Evolutionary conservation across 805 yeast genomes (phyloP).

Genomic region (Priceomyces fermenticarens): DNA sequence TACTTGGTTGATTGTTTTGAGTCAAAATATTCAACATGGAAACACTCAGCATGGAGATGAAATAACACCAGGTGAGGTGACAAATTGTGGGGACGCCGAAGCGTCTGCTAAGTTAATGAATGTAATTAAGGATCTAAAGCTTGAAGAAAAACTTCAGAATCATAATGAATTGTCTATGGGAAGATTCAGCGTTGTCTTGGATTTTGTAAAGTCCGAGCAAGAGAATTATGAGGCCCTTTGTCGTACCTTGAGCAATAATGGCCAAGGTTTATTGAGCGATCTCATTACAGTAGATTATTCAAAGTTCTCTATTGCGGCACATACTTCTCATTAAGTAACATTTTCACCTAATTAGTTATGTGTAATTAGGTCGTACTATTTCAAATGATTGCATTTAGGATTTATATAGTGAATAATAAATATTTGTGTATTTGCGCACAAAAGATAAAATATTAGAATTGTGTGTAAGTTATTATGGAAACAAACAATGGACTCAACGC

Average conservation of each 20-base stretch:
- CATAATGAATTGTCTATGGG: constrained; percentile 45
- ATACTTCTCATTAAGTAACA: constrained; percentile 20
- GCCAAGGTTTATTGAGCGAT: constrained; percentile 24
- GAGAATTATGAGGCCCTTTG: constrained; percentile 25
- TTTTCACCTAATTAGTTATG: not conserved
- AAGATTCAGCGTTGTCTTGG: constrained; percentile 43
- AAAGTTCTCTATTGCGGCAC: constrained; percentile 38
- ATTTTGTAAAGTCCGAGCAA: constrained; percentile 40
- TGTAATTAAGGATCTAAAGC: constrained; percentile 31
- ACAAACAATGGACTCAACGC: constrained; percentile 1
- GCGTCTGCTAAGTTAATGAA: constrained; percentile 22
- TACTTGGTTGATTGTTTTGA: constrained; percentile 52
- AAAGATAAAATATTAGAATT: too few relatives aligned
- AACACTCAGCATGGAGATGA: constrained; percentile 7
- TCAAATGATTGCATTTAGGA: constrained; percentile 1
- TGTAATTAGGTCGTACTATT: not conserved
- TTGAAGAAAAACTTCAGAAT: constrained; percentile 39
- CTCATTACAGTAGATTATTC: constrained; percentile 44
- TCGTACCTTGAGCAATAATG: constrained; percentile 12
- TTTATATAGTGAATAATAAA: constrained; percentile 2
- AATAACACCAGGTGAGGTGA: constrained; percentile 2
- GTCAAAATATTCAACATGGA: constrained; percentile 18
- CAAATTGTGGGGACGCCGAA: constrained; percentile 10
- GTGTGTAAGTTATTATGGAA: too few relatives aligned
- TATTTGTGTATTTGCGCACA: too few relatives aligned